Base-by-base conservation (phyloP, 805 yeast genomes). In the Candida hispaniensis region DNA sequence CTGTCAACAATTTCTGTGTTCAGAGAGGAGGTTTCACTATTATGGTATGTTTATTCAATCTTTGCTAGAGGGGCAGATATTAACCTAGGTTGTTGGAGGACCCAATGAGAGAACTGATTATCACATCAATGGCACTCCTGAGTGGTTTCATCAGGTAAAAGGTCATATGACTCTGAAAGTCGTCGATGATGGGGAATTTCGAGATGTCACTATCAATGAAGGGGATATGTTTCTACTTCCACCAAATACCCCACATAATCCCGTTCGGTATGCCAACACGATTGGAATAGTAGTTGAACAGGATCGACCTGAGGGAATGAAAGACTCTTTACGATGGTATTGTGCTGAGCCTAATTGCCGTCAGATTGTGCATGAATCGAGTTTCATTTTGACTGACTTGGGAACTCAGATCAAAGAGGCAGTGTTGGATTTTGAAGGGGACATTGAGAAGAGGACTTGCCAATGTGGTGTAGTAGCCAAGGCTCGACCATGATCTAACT, bases 21-120 rank as follows among this genome's bases (percentile, higher is more conserved):
- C 94, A 86, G 56, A 65, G 85, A 30, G 94, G 93, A 4, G 95
- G 95, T 0, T 80, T 79, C 54, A 85, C 95, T 0, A 83, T 85
- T 21, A 86, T 86, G 95, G 63, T 58, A 42, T 22, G 15, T 13
- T 7, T 4, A 8, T n/a, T 4, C 11, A 14, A 7, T 13, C 11
- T n/a, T 5, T 25, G 1, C 30, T 6, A 8, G 5, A 9, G 14
- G n/a, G 10, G 13, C 8, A 8, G 21, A 8, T 19, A 8, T 28
- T 32, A 32, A 32, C 14, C 6, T 30, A 58, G 63, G 75, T 85
- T 34, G 93, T 86, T 2, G 96, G 96, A 10, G 96, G 96, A 0
- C 96, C 96, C 3, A 86, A 86, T 54, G 93, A 77, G 49, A 66
- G 96, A 40, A 85, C 94, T 0, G 96, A 86, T 53, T 86, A 82